Percentiles rank a stretch among this genome's conserved stretches.
These are phyloP conservation scores for Tranzscheliella williamsii DNA, from an alignment of 1,284 basidiomycete species.

Conservation along the genomic window DNA sequence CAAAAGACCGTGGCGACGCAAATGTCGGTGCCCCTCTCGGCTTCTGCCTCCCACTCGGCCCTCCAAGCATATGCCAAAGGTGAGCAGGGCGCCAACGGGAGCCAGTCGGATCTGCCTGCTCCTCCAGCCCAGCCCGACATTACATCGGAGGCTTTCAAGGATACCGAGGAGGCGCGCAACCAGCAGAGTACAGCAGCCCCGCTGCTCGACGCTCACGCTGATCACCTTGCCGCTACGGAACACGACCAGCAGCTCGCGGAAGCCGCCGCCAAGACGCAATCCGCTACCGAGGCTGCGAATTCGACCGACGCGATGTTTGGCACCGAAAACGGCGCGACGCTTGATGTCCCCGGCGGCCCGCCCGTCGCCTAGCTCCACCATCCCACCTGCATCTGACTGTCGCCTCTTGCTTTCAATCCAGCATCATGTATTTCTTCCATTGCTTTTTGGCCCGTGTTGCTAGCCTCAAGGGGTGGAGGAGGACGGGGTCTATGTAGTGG, in stretches of 20 bases:
- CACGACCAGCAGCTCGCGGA: conserved; percentile 12
- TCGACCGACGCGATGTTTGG: background rate
- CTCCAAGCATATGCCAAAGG: conserved; percentile 20
- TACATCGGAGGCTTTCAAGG: background rate
- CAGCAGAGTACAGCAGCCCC: conserved; percentile 2
- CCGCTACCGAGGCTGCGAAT: background rate
- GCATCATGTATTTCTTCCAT: no score
- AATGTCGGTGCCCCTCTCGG: conserved; percentile 46
- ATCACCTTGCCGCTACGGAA: conserved; percentile 19
- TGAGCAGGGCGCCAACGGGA: conserved; percentile 18
- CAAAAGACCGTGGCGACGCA: conserved; percentile 53
- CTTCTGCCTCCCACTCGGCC: conserved; percentile 28
- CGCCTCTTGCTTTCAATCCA: no score
- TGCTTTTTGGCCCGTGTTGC: no score
- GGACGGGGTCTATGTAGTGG: no score
- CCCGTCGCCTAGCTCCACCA: conserved; percentile 10
- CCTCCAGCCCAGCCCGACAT: background rate
- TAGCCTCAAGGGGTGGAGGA: no score
- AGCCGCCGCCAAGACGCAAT: background rate
- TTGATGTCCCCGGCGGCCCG: conserved; percentile 15
- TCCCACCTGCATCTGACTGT: background rate
- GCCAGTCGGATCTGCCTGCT: conserved; percentile 8
- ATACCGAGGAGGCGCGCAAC: conserved; percentile 3
- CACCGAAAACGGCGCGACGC: background rate
- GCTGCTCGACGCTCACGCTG: conserved; percentile 17